Base-by-base conservation (phyloP, 2,329 filamentous ascomycete species). In the Paecilomyces formosus region DNA sequence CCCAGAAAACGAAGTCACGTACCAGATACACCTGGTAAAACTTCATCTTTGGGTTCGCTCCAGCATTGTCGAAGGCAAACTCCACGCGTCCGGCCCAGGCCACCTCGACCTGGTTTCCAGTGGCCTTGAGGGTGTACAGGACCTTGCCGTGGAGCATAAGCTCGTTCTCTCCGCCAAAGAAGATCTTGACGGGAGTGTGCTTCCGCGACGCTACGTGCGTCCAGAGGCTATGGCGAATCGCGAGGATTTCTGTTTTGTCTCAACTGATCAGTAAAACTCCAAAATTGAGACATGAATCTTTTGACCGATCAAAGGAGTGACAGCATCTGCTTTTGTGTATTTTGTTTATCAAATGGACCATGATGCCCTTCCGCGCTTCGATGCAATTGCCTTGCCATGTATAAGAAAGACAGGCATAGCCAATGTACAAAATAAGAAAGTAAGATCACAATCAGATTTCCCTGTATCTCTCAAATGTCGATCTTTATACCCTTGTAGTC, bases 21-120 rank as follows among this genome's bases (percentile, higher is more conserved):
- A 74, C 72, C 68, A 75, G 61, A 61, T 75, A 75, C 59, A 75
- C 72, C 62, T 74, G 72, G 67, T 75, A 75, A 61, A 73, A 75
- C 61, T 58, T 66, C 72, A 75, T 74, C 63, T 67, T 74, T 18
- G 70, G 56, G 50, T 53, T 64, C 50, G 62, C 64, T 1, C 60
- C 62, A 21, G 21, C 26, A 21, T 63, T 63, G 56, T 62, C 58
- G 22, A 58, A 55, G 2, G 63, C 69, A 64, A 75, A 74, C 13
- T 71, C 71, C 18, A 70, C 72, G 49, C 72, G 61, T 52, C 68
- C 72, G 28, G 71, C 70, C 72, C 72, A 75, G 5, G 71, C 70
- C 33, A 75, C 65, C 63, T 73, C 67, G 6, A 73, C 64, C 56
- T 73, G 70, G n/a, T 58, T 67, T 21, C 62, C 64, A 39, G 69